phyloP scores from a whole-genome alignment of 2,329 filamentous ascomycete species.

The Rhinocladiella mackenziei region DNA sequence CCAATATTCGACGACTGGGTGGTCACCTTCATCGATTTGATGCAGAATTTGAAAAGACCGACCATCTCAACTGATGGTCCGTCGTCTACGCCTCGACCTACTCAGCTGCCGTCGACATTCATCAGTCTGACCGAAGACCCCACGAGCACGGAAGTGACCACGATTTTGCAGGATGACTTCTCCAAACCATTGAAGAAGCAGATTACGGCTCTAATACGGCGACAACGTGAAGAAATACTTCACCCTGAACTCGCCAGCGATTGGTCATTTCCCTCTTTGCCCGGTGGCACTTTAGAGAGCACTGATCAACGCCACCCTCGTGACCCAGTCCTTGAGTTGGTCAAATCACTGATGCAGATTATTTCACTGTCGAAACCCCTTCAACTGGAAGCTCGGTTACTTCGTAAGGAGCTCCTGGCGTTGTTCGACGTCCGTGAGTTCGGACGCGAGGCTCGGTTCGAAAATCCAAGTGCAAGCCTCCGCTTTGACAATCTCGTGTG shows the following conservation, averaged over 20 bases:
- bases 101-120: conserved; percentile 54
- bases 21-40: conserved; percentile 88
- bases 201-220: conserved; percentile 72
- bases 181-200: conserved; percentile 88
- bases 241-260: conserved; percentile 84
- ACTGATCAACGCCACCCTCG: conserved; percentile 37
- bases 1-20: conserved; percentile 87
- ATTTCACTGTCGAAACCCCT: conserved; percentile 68
- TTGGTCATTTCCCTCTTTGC: conserved; percentile 73
- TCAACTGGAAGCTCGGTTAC: conserved; percentile 71
- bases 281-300: conserved; percentile 39
- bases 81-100: conserved; percentile 53
- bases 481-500: conserved; percentile 74
- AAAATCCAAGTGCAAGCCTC: conserved; percentile 75
- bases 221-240: conserved; percentile 82
- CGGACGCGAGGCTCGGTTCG: conserved; percentile 77
- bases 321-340: conserved; percentile 82
- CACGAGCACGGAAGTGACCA: conserved; percentile 54
- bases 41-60: conserved; percentile 80
- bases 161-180: conserved; percentile 74
- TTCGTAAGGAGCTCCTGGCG: conserved; percentile 82
- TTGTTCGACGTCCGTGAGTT: conserved; percentile 96
- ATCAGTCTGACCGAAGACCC: conserved; percentile 55
- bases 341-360: conserved; percentile 90
- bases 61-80: conserved; percentile 55